A percentile compares a stretch with the other conserved stretches of the same genome.
Evolutionary conservation across 78 protist genomes (phyloP).

Genomic region (Dictyostelium firmibasis): DNA sequence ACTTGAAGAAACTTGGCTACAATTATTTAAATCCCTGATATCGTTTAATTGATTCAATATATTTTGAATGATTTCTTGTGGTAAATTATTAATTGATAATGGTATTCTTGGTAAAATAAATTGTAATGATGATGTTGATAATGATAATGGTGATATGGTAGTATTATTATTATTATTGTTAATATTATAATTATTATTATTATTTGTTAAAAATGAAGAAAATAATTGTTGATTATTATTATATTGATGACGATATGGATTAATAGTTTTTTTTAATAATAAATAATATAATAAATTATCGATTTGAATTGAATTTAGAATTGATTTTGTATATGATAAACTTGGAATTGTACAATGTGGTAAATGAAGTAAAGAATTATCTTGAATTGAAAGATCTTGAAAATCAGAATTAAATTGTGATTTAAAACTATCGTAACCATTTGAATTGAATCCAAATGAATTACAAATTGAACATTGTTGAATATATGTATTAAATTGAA

Average conservation of each 20-base stretch:
- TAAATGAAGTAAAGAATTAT: not conserved
- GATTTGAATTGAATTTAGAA: conserved; percentile 6
- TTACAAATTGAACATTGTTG: conserved; percentile 24
- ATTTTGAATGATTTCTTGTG: conserved; percentile 46
- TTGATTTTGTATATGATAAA: not conserved
- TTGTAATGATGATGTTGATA: not conserved
- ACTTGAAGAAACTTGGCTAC: not conserved
- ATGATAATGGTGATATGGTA: not conserved
- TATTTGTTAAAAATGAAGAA: not conserved
- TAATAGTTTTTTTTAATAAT: not conserved
- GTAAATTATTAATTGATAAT: conserved; percentile 18
- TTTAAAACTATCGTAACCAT: not conserved
- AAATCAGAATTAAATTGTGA: not conserved
- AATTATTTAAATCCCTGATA: conserved; percentile 22
- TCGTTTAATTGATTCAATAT: conserved; percentile 22
- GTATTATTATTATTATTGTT: not conserved
- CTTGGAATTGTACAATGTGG: conserved; percentile 5
- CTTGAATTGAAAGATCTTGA: conserved; percentile 16
- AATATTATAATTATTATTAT: not conserved
- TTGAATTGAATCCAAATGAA: conserved; percentile 45
- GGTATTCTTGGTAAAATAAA: not conserved
- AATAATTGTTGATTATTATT: not conserved
- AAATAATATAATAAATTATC: conserved; percentile 22
- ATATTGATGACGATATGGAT: not conserved
- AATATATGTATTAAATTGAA: not conserved